Conservation (phyloP, 345 rosid genomes). For the Angophora floribunda region DNA sequence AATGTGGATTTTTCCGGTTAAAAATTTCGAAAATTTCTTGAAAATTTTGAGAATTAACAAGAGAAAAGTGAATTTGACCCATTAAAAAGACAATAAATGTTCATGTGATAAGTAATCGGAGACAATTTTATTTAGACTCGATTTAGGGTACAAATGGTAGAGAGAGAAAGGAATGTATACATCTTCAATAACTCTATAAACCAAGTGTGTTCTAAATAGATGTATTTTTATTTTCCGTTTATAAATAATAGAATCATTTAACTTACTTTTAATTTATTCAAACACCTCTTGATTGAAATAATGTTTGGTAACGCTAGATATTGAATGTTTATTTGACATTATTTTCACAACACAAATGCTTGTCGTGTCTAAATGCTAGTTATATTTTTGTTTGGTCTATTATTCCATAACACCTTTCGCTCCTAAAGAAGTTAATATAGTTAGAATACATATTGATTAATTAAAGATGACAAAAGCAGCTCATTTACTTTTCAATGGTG, state of each 20-base stretch:
- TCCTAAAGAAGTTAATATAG: background rate
- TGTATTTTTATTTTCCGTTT: background rate
- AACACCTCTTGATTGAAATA: background rate
- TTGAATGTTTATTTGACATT: background rate
- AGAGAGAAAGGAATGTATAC: no score
- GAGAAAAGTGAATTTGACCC: background rate
- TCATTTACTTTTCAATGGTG: background rate
- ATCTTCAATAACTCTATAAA: background rate
- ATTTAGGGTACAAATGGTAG: background rate
- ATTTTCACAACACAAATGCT: background rate
- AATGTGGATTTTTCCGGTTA: background rate
- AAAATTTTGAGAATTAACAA: accelerated
- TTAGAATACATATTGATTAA: no score
- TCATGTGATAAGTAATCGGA: background rate
- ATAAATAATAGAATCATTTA: no score
- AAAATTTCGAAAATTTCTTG: no score
- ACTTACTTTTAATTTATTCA: no score
- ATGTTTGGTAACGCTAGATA: background rate
- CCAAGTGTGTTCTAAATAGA: background rate
- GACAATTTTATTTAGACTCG: background rate
- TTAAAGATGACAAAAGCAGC: no score
- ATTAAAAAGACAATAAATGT: background rate
- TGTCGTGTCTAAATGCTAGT: no score
- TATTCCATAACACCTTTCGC: background rate
- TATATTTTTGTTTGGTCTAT: background rate